Base-by-base conservation (phyloP, 2,329 filamentous ascomycete genomes). In the Colletotrichum tropicicola region DNA sequence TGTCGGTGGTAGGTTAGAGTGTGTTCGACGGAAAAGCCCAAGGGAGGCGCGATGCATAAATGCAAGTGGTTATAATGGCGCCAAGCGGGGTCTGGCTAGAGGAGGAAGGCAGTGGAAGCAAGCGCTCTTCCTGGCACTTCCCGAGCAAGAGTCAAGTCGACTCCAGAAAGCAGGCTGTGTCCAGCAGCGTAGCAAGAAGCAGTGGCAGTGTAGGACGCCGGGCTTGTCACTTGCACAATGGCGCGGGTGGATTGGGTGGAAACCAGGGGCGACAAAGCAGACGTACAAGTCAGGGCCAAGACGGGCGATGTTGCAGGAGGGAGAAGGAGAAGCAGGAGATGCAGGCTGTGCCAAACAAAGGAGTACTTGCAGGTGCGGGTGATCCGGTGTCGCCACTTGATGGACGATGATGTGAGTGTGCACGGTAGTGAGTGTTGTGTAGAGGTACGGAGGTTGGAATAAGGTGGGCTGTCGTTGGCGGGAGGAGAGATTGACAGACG, bases 1-100 rank as follows among this genome's bases (percentile, higher is more conserved):
- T 65, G 44, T 49, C 39, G 49, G 23, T 25, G 19, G 35, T n/a
- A 56, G 48, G 32, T 55, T 59, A 59, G 52, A 48, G n/a, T 41
- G 32, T 56, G 37, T 58, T 12, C n/a, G 21, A 54, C 9, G 10
- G 6, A 35, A 59, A 43, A 10, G 47, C 30, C 6, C n/a, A 48
- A 57, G 63, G 59, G 58, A 52, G 39, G 23, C 28, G 63, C 63
- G 32, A 61, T 63, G 59, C 53, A 59, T 64, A 65, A 58, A 52
- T 66, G 63, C 51, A 53, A 47, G 59, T 65, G 53, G 52, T 61
- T 17, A 21, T 37, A 30, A 45, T 64, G 45, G 45, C 58, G 63
- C 63, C 63, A 66, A 66, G 53, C 37, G 51, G 44, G 58, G 43
- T 37, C 13, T 37, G 62, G 15, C 5, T 35, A 45, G 32, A 15